Percentiles rank a stretch among this genome's conserved stretches.
phyloP scores from a whole-genome alignment of 2,329 filamentous ascomycete species.

The Rhynchosporium graminicola region DNA sequence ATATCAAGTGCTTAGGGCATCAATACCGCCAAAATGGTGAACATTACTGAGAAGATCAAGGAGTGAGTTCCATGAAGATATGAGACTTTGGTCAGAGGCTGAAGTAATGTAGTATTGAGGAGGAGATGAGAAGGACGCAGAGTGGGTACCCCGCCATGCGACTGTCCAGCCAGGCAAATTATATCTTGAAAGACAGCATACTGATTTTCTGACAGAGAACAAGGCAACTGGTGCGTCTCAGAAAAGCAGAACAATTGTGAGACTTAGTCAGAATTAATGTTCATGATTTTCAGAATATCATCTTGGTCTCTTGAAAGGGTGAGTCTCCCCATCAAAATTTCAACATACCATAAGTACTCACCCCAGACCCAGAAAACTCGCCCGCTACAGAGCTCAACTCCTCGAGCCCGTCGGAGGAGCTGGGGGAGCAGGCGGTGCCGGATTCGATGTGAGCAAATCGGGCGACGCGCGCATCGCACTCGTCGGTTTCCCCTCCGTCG shows the following conservation, averaged over 20 bases:
- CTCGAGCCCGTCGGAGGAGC: constrained; percentile 84
- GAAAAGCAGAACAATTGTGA: constrained; percentile 5
- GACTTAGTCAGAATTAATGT: neutral
- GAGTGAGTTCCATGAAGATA: constrained; percentile 61
- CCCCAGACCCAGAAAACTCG: constrained; percentile 73
- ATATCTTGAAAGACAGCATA: neutral
- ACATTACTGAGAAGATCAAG: constrained; percentile 99
- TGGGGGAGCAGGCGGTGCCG: constrained; percentile 74
- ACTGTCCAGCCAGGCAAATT: neutral
- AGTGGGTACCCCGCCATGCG: constrained; percentile 59
- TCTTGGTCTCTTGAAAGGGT: constrained; percentile 96
- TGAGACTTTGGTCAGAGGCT: constrained; percentile 20
- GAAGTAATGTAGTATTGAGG: constrained; percentile 76
- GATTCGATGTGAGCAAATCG: constrained; percentile 93
- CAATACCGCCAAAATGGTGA: constrained; percentile 72
- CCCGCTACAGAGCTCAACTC: constrained; percentile 88
- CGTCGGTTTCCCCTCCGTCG: constrained; percentile 97
- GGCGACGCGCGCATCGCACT: constrained; percentile 96
- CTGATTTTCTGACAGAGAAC: constrained; percentile 66
- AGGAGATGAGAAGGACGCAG: constrained; percentile 98
- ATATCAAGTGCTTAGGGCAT: constrained; percentile 9
- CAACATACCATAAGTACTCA: constrained; percentile 12
- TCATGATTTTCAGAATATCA: constrained; percentile 77
- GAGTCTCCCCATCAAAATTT: constrained; percentile 38
- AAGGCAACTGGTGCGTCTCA: constrained; percentile 86